These are phyloP conservation scores for Trametes polyzona DNA, from an alignment of 1,284 basidiomycete species.

Conservation along the genomic window DNA sequence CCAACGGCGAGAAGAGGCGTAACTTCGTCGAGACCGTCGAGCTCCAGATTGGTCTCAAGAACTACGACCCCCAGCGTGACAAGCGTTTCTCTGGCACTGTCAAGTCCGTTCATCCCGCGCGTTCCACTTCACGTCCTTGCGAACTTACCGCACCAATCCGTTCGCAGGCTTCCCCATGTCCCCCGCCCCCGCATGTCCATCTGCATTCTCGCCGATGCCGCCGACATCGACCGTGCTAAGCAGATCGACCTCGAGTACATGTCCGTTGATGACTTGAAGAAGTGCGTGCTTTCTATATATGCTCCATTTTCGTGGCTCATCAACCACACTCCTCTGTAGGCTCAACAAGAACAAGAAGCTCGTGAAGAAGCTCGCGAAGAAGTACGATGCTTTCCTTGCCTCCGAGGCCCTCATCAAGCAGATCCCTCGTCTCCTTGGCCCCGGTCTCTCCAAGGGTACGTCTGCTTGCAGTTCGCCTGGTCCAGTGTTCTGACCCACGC, in stretches of 20 bases:
- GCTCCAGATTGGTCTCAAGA: conserved; percentile 97
- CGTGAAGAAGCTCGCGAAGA: conserved; percentile 99
- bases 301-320: neutral
- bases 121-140: neutral
- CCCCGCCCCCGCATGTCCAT: conserved; percentile 99
- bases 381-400: conserved; percentile 98
- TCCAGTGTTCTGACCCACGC: neutral
- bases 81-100: conserved; percentile 98
- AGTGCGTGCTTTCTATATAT: conserved; percentile 52
- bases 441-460: conserved; percentile 97
- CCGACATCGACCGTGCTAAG: conserved; percentile 98
- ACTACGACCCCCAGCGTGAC: conserved; percentile 96
- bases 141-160: conserved; percentile 8
- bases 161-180: conserved; percentile 85
- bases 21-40: conserved; percentile 95
- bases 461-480: conserved; percentile 5
- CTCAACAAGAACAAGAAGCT: conserved; percentile 99
- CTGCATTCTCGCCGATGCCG: conserved; percentile 99
- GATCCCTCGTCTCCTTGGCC: conserved; percentile 98
- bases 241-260: conserved; percentile 98
- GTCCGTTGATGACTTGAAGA: conserved; percentile 99
- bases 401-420: conserved; percentile 99
- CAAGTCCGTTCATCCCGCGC: conserved; percentile 58
- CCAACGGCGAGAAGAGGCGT: conserved; percentile 83
- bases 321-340: conserved; percentile 41